These are phyloP conservation scores for Drechslerella coelobrocha DNA, from an alignment of 2,329 filamentous ascomycete species.

Conservation along the genomic window DNA sequence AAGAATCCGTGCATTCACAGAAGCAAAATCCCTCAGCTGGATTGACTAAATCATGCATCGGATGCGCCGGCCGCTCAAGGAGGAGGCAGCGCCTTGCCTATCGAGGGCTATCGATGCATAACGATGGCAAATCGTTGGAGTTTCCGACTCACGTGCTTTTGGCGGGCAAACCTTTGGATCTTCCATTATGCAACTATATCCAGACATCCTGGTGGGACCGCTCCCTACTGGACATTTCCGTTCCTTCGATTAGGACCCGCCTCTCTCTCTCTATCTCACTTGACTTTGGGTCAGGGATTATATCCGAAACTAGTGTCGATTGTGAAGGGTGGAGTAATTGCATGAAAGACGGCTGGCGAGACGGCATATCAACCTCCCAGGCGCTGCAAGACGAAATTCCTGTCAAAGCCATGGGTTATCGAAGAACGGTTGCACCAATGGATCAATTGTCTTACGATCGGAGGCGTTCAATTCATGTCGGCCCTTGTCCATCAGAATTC, in stretches of 20 bases:
- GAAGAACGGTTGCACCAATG: constrained; percentile 49
- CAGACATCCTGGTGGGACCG: constrained; percentile 38
- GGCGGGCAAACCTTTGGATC: constrained; percentile 46
- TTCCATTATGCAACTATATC: constrained; percentile 47
- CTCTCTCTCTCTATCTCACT: constrained; percentile 41
- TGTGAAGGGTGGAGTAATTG: constrained; percentile 39
- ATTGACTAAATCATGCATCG: constrained; percentile 50
- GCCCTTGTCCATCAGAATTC: constrained; percentile 49
- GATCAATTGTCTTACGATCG: constrained; percentile 50
- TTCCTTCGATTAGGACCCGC: constrained; percentile 48
- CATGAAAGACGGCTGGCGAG: constrained; percentile 48
- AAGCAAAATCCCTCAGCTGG: constrained; percentile 50
- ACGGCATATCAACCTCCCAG: constrained; percentile 50
- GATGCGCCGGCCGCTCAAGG: constrained; percentile 49
- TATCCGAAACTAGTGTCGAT: constrained; percentile 52
- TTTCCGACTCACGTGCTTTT: constrained; percentile 50
- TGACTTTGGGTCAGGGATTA: constrained; percentile 48
- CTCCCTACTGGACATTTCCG: constrained; percentile 45
- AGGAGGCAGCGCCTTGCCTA: constrained; percentile 29
- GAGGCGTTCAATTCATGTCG: constrained; percentile 41
- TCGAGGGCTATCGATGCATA: constrained; percentile 37
- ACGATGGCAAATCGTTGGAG: constrained; percentile 50
- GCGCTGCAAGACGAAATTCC: constrained; percentile 49
- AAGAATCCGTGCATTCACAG: constrained; percentile 32
- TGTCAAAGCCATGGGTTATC: constrained; percentile 50